Evolutionary conservation across 2,329 filamentous ascomycete genomes (phyloP).

Genomic region (Exserohilum rostratum): DNA sequence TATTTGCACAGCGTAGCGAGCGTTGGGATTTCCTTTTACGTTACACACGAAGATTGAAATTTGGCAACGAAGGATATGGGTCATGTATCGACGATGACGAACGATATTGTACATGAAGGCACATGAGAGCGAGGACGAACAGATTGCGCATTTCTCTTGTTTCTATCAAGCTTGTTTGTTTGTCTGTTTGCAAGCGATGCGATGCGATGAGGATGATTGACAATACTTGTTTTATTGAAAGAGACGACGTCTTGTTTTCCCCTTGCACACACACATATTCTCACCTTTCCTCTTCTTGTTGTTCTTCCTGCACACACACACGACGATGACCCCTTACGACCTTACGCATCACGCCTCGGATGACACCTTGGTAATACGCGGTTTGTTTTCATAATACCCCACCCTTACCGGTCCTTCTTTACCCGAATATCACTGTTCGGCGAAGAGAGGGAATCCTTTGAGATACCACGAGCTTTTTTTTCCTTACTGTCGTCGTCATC

Average conservation of each 20-base stretch:
- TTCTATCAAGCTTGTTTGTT: not conserved
- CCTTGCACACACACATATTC: not conserved
- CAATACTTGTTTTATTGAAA: constrained; percentile 18
- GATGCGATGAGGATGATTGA: constrained; percentile 6
- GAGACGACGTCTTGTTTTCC: constrained; percentile 16
- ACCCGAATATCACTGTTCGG: not conserved
- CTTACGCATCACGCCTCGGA: too few relatives aligned
- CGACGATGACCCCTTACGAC: not conserved
- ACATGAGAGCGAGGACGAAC: constrained; percentile 10
- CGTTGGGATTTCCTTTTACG: constrained; percentile 38
- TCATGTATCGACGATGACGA: constrained; percentile 25
- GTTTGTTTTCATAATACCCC: constrained; percentile 18
- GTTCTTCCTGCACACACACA: not conserved
- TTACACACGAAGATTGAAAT: constrained; percentile 20
- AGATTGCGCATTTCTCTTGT: constrained; percentile 7
- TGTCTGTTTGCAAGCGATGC: constrained; percentile 1
- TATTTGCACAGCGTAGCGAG: constrained; percentile 44
- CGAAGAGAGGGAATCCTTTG: not conserved
- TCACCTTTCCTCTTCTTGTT: not conserved
- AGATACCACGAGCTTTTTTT: constrained; percentile 15
- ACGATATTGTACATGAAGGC: constrained; percentile 22
- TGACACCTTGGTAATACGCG: too few relatives aligned
- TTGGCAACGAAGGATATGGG: constrained; percentile 18
- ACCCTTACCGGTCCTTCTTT: constrained; percentile 2
- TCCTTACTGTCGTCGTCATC: not conserved